phyloP scores from a whole-genome alignment of 352 stramenopile species.

The Blastocystis sp. region DNA sequence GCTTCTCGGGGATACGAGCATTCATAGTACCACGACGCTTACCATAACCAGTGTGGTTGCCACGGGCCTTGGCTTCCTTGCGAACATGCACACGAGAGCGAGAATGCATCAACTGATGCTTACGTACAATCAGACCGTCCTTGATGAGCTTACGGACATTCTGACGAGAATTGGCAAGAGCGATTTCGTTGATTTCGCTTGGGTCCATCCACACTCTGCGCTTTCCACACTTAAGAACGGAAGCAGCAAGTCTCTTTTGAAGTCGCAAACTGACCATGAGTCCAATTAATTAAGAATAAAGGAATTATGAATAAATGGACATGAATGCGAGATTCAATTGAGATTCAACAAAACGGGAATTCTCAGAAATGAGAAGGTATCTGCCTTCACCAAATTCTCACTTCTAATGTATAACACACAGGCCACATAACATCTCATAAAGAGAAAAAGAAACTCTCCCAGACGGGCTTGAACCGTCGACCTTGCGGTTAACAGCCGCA shows the following conservation, averaged over 20 bases:
- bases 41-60: conserved; percentile 92
- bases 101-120: conserved; percentile 94
- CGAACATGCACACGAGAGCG: conserved; percentile 86
- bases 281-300: background rate
- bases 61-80: conserved; percentile 95
- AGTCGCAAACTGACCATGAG: conserved; percentile 75
- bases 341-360: conserved; percentile 1
- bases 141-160: conserved; percentile 92
- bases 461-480: conserved; percentile 5
- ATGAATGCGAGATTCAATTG: background rate
- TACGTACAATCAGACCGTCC: conserved; percentile 98
- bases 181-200: conserved; percentile 98
- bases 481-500: conserved; percentile 10
- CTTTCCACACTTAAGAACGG: conserved; percentile 96
- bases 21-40: conserved; percentile 98
- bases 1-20: conserved; percentile 97
- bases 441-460: background rate
- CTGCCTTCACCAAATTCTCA: background rate
- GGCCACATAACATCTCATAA: background rate
- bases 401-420: background rate
- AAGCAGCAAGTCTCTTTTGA: conserved; percentile 85
- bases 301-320: background rate
- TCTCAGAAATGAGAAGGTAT: background rate
- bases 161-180: conserved; percentile 94
- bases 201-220: conserved; percentile 99